phyloP scores from a whole-genome alignment of 768 basidiomycete species.

The Chalciporus pseudorubinellus region DNA sequence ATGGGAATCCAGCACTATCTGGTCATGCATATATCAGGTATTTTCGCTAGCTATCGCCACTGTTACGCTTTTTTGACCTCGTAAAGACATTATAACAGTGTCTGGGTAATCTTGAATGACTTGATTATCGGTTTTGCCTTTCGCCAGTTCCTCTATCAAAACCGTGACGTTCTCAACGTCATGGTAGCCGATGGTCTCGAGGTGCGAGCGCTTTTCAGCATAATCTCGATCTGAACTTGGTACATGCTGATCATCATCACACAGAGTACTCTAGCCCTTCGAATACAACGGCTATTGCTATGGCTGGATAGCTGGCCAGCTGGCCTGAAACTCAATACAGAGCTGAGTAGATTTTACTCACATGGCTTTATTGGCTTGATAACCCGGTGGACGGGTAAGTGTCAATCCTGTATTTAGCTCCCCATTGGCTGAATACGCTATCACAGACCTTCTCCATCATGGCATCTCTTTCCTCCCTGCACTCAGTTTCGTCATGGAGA shows the following conservation, averaged over 20 bases:
- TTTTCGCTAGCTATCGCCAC: conserved; percentile 11
- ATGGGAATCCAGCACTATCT: conserved; percentile 36
- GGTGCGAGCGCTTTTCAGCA: conserved; percentile 30
- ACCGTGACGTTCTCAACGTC: conserved; percentile 47
- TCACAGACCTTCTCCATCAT: conserved; percentile 20
- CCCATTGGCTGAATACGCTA: conserved; percentile 4
- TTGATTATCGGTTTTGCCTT: conserved; percentile 78
- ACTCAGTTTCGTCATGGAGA: conserved; percentile 35
- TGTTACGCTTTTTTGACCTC: background rate
- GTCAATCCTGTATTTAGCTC: background rate
- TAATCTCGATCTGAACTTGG: background rate
- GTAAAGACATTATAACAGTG: conserved; percentile 80
- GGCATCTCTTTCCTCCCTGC: conserved; percentile 21
- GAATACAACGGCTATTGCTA: conserved; percentile 51
- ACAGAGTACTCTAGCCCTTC: conserved; percentile 27
- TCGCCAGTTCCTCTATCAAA: conserved; percentile 68
- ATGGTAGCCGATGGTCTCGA: conserved; percentile 37
- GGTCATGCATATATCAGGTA: conserved; percentile 71
- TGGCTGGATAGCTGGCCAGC: conserved; percentile 98
- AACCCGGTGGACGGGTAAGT: conserved; percentile 70
- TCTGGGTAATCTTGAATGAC: conserved; percentile 93
- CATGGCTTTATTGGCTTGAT: conserved; percentile 65
- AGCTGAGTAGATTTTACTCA: conserved; percentile 86
- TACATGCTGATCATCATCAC: too few relatives aligned
- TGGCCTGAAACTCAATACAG: conserved; percentile 93